Base-by-base conservation (phyloP, 169 alveolate genomes). In the Cryptosporidium felis region DNA sequence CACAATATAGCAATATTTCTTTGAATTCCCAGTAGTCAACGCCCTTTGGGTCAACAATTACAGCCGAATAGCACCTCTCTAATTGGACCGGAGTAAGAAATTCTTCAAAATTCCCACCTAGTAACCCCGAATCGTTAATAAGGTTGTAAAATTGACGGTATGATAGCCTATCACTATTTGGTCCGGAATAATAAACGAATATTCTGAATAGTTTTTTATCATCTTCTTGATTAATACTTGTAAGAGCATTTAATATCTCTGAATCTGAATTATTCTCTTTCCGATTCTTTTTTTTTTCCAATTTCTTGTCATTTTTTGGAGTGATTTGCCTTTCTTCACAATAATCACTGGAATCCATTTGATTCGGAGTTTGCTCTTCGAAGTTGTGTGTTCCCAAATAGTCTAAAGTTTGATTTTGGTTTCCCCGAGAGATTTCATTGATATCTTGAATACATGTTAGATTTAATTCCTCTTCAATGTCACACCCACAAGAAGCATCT, bases 11-110 rank as follows among this genome's bases (percentile, higher is more conserved):
- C 10, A 74, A 56, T 74, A 38, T 40, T 56, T 74, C 85, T 44
- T 74, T 74, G 56, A 74, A 74, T 74, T 74, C 85, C 85, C 85
- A 74, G 26, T 74, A 74, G 40, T 74, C 85, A 4, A 74, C 28
- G 42, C 85, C 85, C 21, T 74, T 74, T 6, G 85, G 85, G 26
- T 74, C 26, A 36, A 38, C 41, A 38, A 74, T 38, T 3, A 74
- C 85, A 6, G 85, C 85, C 12, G 85, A 74, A 6, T 74, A 74
- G 9, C 85, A 74, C 16, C 85, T 74, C 56, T 74, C 85, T 21
- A 74, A 32, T 16, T 74, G 85, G 23, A 53, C 26, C 0, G 85
- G 85, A 16, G 85, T 74, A 12, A 74, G 16, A 34, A 51, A 74
- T 6, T 74, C 85, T 34, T 74, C 85, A 49, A 74, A 53, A 56